Evolutionary conservation across 108 stramenopile genomes (phyloP), one percentile per base, ranked within the genome.

Genomic region (Skeletonema potamos): DNA sequence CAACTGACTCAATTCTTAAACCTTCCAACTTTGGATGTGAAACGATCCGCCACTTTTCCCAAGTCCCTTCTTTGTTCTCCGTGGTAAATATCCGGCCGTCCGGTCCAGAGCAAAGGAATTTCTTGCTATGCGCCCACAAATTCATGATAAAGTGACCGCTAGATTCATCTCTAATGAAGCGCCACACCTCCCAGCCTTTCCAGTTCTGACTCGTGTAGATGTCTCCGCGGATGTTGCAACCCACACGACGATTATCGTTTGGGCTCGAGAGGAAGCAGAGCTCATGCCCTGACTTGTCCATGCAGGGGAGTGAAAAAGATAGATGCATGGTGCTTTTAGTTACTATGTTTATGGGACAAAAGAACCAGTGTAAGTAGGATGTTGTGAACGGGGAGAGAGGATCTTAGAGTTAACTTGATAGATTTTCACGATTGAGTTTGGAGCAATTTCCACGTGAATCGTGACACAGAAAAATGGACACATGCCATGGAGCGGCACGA

Each of bases 101-200:
- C 6, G 32, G 20, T 26, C 54, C 29, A n/a, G 72, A 55, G 20
- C 72, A 66, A 6, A 73, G 72, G 18, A 73, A 55, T 15, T 66
- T 65, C 9, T 27, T 64, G 27, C 51, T 17, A 34, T 72, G 70
- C 10, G 70, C 46, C 70, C 70, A 72, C 18, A 62, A 72, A 6
- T 62, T 64, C 6, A 72, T 72, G 37, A 63, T 54, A 12, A 63
- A 64, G 0, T 44, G 22, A 63, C 43, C 64, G 15, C 27, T 24
- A 11, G 27, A 18, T 5, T 54, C 62, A 11, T 28, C 41, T 65
- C 63, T 65, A 11, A 64, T 64, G 62, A 72, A 72, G 10, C 70
- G 62, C 70, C 70, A 72, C 18, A 64, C 70, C 18, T 72, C 70
- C 70, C 70, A 72, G 26, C 70, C 70, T 32, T 64, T 64, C 70